These are phyloP conservation scores for Alternaria gansuensis DNA, from an alignment of 2,329 filamentous ascomycete genomes.

Conservation along the genomic window DNA sequence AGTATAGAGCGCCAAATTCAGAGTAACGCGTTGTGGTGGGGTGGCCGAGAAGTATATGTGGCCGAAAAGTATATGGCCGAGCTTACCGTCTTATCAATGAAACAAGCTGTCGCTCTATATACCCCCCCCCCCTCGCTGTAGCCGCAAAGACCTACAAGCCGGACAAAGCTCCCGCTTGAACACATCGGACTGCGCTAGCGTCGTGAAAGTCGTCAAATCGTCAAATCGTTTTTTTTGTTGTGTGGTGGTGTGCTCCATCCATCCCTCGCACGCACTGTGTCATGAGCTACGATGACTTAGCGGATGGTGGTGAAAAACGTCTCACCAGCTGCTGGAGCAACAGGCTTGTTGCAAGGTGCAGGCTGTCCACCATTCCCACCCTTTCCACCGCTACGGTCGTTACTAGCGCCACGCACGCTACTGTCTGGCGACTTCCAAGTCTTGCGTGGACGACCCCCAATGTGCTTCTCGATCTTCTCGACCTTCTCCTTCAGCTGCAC, in stretches of 20 bases:
- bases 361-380: not conserved
- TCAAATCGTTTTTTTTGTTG: not conserved
- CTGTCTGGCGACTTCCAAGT: not conserved
- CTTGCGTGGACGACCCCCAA: not conserved
- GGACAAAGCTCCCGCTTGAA: not conserved
- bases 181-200: not conserved
- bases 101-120: slow-evolving; percentile 3
- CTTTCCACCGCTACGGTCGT: not conserved
- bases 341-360: not conserved
- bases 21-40: too few species aligned
- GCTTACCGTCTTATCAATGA: not conserved
- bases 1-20: too few species aligned
- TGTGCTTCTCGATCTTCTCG: slow-evolving; percentile 20
- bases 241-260: not conserved
- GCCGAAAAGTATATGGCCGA: too few species aligned
- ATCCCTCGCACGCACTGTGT: not conserved
- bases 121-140: not conserved
- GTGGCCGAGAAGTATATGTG: too few species aligned
- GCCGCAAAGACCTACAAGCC: not conserved
- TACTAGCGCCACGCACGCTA: not conserved
- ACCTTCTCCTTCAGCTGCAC: slow-evolving; percentile 18
- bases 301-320: not conserved
- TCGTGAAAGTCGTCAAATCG: not conserved
- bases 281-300: not conserved
- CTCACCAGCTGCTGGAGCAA: not conserved